Percentiles rank a stretch among this genome's conserved stretches.
phyloP scores from a whole-genome alignment of 2,329 filamentous ascomycete species.

The Phyllosticta ampelicida region DNA sequence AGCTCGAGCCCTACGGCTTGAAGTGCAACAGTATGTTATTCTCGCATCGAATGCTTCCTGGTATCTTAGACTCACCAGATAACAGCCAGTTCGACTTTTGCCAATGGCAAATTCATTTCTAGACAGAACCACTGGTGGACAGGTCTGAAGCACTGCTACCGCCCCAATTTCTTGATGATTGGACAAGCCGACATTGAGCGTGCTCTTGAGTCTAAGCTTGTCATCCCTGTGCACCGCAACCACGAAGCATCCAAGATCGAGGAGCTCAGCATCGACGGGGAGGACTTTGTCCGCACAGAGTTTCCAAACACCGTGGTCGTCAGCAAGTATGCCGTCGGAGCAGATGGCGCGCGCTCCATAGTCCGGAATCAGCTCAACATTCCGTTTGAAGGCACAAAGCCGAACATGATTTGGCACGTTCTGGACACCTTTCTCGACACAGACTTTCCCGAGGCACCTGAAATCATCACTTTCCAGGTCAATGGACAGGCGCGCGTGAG shows the following conservation, averaged over 20 bases:
- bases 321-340: constrained; percentile 14
- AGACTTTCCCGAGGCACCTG: constrained; percentile 35
- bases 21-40: constrained; percentile 38
- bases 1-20: constrained; percentile 34
- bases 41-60: neutral
- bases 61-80: neutral
- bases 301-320: constrained; percentile 8
- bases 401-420: constrained; percentile 42
- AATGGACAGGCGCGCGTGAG: constrained; percentile 37
- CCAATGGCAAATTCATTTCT: constrained; percentile 37
- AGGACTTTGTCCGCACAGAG: constrained; percentile 6
- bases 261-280: constrained; percentile 7
- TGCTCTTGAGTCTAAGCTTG: constrained; percentile 27
- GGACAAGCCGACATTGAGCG: constrained; percentile 38
- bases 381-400: constrained; percentile 36
- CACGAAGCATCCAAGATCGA: constrained; percentile 6
- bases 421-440: constrained; percentile 41
- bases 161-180: constrained; percentile 42
- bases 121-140: constrained; percentile 41
- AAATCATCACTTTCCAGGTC: constrained; percentile 40
- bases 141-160: constrained; percentile 33
- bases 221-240: constrained; percentile 26
- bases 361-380: constrained; percentile 24
- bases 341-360: constrained; percentile 15
- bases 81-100: constrained; percentile 39